A percentile compares a stretch with the other conserved stretches of the same genome.
These are phyloP conservation scores for Colletotrichum salicis DNA, from an alignment of 2,329 filamentous ascomycete genomes.

Conservation along the genomic window DNA sequence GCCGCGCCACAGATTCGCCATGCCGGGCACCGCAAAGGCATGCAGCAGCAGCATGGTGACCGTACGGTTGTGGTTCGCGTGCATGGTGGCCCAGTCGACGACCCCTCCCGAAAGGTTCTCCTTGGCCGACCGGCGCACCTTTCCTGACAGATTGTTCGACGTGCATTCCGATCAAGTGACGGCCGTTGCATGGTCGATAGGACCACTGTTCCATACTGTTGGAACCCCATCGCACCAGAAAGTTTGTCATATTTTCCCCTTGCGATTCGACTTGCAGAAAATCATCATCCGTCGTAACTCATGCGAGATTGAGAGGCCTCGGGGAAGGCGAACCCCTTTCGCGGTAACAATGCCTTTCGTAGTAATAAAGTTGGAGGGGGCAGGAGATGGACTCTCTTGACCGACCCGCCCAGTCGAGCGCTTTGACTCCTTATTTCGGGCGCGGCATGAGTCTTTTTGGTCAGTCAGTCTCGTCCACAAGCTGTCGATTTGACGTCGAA, in stretches of 20 bases:
- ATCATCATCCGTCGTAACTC: not conserved
- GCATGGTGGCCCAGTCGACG: not conserved
- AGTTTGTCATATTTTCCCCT: constrained; percentile 11
- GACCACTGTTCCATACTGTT: constrained; percentile 12
- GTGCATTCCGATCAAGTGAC: constrained; percentile 21
- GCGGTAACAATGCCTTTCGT: not conserved
- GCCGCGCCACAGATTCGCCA: not conserved
- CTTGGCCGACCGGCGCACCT: not conserved
- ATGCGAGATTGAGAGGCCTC: not conserved
- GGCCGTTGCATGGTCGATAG: constrained; percentile 7
- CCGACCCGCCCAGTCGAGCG: not conserved
- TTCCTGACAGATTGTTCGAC: constrained; percentile 2
- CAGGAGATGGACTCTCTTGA: not conserved
- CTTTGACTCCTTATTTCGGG: constrained; percentile 8
- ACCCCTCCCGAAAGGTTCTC: not conserved
- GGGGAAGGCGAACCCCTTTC: constrained; percentile 8
- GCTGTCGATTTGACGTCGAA: not conserved
- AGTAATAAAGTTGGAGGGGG: not conserved
- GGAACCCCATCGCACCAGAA: not conserved
- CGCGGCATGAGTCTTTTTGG: not conserved
- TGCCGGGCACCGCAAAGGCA: not conserved
- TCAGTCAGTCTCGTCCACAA: not conserved
- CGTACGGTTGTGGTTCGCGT: not conserved
- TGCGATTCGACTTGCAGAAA: constrained; percentile 18
- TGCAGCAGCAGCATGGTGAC: not conserved